A percentile compares a stretch with the other conserved stretches of the same genome.
These are phyloP conservation scores for Rhizopus microsporus DNA, from an alignment of 371 early-diverging fungal species.

Conservation along the genomic window DNA sequence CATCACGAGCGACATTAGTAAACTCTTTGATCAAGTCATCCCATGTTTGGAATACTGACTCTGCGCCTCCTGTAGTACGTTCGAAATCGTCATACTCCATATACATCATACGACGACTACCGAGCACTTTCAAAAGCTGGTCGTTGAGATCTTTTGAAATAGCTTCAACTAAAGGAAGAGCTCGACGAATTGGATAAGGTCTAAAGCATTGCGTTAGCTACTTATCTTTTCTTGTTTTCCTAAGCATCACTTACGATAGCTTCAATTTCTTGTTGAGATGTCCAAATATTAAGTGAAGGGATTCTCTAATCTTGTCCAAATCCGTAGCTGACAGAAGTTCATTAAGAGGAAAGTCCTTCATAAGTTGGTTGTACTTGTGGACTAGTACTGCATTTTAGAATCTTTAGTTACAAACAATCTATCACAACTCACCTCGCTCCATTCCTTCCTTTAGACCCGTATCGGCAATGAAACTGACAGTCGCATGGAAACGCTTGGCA, in stretches of 20 bases:
- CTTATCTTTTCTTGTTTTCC: not conserved
- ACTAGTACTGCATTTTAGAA: conserved; percentile 46
- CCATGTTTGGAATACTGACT: conserved; percentile 92
- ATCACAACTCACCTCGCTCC: conserved; percentile 62
- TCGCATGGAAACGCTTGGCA: conserved; percentile 98
- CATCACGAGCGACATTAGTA: conserved; percentile 92
- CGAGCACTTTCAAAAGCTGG: conserved; percentile 86
- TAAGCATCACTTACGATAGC: conserved; percentile 61
- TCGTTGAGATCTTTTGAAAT: conserved; percentile 94
- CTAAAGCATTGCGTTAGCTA: conserved; percentile 21
- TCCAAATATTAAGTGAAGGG: conserved; percentile 84
- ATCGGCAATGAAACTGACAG: conserved; percentile 97
- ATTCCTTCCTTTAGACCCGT: conserved; percentile 95
- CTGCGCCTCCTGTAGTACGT: conserved; percentile 78
- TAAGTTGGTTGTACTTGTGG: conserved; percentile 93
- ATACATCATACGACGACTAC: conserved; percentile 90
- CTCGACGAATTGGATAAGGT: conserved; percentile 94
- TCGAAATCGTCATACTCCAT: conserved; percentile 90
- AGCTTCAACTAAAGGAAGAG: conserved; percentile 91
- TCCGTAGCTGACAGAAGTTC: conserved; percentile 95
- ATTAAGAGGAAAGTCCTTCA: conserved; percentile 98
- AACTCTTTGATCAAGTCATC: conserved; percentile 95
- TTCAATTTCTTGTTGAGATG: conserved; percentile 97
- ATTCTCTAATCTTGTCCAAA: conserved; percentile 78
- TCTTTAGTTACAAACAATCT: not conserved